phyloP scores from a whole-genome alignment of 129 eudicot species.

The Saposhnikovia divaricata region DNA sequence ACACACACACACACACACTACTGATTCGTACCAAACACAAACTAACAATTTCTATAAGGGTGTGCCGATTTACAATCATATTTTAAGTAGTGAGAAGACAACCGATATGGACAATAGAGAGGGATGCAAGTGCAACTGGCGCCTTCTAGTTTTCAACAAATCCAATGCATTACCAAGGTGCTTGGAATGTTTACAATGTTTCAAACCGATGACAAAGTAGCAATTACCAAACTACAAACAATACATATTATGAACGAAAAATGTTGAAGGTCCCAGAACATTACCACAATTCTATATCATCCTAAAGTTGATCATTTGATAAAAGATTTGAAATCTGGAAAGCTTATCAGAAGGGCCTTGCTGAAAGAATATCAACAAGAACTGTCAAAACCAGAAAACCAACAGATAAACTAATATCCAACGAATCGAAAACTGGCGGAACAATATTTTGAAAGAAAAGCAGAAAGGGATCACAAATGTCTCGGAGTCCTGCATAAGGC shows the following conservation, averaged over 20 bases:
- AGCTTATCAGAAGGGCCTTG: background rate
- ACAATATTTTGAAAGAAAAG: slow-evolving; percentile 58
- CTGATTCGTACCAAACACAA: background rate
- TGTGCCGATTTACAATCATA: too few species aligned
- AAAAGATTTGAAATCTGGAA: background rate
- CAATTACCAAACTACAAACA: background rate
- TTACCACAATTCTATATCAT: too few species aligned
- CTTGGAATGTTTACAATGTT: background rate
- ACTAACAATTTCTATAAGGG: background rate
- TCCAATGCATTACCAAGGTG: background rate
- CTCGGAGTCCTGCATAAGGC: slow-evolving; percentile 68
- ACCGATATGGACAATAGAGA: too few species aligned
- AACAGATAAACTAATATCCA: background rate
- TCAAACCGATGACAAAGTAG: background rate
- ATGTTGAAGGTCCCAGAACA: background rate
- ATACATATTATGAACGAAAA: background rate
- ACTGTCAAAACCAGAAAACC: slow-evolving; percentile 6
- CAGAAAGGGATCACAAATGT: slow-evolving; percentile 81
- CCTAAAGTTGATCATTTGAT: too few species aligned
- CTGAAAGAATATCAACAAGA: background rate
- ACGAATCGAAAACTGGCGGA: slow-evolving; percentile 47
- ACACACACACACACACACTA: too few species aligned
- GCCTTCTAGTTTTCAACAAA: too few species aligned
- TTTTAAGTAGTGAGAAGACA: too few species aligned
- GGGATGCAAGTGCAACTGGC: too few species aligned